Conservation (phyloP, 139 green algal genomes). For the Nannochloris sp. region DNA sequence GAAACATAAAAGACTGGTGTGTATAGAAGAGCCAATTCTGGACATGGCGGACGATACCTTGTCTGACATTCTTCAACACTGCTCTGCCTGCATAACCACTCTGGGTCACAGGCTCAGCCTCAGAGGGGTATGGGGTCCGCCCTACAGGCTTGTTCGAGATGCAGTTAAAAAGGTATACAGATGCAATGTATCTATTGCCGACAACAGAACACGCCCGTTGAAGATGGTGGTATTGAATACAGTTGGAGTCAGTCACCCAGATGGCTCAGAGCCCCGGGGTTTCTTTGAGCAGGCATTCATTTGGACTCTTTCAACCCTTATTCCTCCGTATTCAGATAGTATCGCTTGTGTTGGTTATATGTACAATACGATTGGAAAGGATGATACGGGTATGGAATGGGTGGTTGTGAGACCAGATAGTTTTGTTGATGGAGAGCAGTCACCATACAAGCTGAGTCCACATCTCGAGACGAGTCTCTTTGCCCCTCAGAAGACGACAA, state of each 20-base stretch:
- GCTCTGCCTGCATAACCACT: neutral
- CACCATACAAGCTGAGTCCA: neutral
- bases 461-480: neutral
- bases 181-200: neutral
- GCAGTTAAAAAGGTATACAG: neutral
- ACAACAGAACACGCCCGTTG: neutral
- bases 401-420: neutral
- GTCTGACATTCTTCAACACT: neutral
- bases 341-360: neutral
- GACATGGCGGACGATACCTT: neutral
- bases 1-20: neutral
- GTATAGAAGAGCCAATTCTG: neutral
- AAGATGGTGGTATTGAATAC: conserved; percentile 1
- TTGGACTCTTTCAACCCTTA: neutral
- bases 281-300: conserved; percentile 1
- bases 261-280: neutral
- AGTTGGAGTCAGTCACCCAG: neutral
- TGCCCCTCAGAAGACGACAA: neutral
- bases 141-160: neutral
- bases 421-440: neutral
- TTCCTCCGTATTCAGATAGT: neutral
- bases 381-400: neutral
- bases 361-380: neutral
- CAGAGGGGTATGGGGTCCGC: neutral
- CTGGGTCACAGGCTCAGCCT: neutral